Base-by-base conservation (phyloP, 768 basidiomycete species). In the Suillus bovinus region DNA sequence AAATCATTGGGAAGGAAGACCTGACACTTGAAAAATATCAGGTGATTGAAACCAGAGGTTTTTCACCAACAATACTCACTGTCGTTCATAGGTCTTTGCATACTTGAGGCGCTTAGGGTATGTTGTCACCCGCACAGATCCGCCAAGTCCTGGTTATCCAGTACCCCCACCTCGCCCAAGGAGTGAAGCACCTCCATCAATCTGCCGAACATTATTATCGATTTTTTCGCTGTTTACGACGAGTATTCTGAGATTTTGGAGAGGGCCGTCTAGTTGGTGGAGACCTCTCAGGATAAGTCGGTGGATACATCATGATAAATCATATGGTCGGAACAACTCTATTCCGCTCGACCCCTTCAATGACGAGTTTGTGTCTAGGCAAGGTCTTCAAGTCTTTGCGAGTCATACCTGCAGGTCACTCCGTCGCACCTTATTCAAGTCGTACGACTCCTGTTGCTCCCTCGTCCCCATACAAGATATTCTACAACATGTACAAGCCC, bases 31-130 rank as follows among this genome's bases (percentile, higher is more conserved):
- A 98, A 71, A 84, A 86, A 63, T 95, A 96, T 73, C 94, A 97
- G 82, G 96, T 93, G 62, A 53, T 38, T 36, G 5, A 49, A 33
- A 61, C 24, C 31, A 81, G 57, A 24, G 22, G n/a, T n/a, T 56
- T 54, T 33, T 29, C 14, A 29, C 13, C 2, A 6, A 17, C 11
- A 58, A 16, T 8, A 33, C 52, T 34, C 29, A 52, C 17, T 33
- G 8, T 58, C 29, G 50, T 22, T 17, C 33, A 14, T 61, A 99
- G 96, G 93, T 96, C 24, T 99, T 90, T 70, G 85, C 96, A 0
- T 95, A 96, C 75, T 82, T 99, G 36, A 94, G 90, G 69, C 87
- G 97, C 20, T 79, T 99, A 42, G 97, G 97, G 16, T 99, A 97
- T 74, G 82, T 87, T 13, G 86, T 99, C 11, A 92, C 86, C 46